Base-by-base conservation (phyloP, 768 basidiomycete genomes). In the Lentinula lateritia region DNA sequence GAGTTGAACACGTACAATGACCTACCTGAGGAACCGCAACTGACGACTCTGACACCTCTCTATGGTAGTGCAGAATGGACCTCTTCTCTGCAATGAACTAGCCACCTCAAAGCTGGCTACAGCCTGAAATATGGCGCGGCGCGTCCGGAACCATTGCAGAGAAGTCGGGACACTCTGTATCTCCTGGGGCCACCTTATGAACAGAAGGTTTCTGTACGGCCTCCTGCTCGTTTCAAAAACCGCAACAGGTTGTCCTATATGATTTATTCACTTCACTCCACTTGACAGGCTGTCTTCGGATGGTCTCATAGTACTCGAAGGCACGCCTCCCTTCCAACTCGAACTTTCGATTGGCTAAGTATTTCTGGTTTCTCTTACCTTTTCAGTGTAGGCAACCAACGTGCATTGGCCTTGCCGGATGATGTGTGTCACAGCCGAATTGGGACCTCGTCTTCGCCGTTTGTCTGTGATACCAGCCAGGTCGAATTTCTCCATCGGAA, bases 351-450 rank as follows among this genome's bases (percentile, higher is more conserved):
- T 87, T 93, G 41, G 89, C 28, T 4, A 28, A 28, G 28, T 28
- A 28, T 28, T 28, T 28, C 28, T 28, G 28, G 28, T 28, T 28
- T 28, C 28, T 28, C 28, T 28, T 4, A 28, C 28, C 28, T 28
- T 28, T 28, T 28, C 3, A 28, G 28, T 28, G 28, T 28, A 28
- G 2, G 97, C 97, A 50, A 98, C 97, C n/a, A 99, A 86, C 0
- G 97, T 99, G 78, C 97, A 98, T 34, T 97, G 92, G 28, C 97
- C 97, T 75, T 98, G 97, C 20, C 97, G 87, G 66, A 99, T 97
- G 72, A 99, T 98, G 71, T 96, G 95, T 18, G 92, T 90, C 68
- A 99, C 94, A 39, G 97, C 95, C 66, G 92, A 85, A 56, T 93
- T 13, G 97, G 97, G 0, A 95, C 88, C 34, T 98, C 95, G 16